phyloP scores from a whole-genome alignment of 1,139 yeast genomes.

The Protomyces gravidus region DNA sequence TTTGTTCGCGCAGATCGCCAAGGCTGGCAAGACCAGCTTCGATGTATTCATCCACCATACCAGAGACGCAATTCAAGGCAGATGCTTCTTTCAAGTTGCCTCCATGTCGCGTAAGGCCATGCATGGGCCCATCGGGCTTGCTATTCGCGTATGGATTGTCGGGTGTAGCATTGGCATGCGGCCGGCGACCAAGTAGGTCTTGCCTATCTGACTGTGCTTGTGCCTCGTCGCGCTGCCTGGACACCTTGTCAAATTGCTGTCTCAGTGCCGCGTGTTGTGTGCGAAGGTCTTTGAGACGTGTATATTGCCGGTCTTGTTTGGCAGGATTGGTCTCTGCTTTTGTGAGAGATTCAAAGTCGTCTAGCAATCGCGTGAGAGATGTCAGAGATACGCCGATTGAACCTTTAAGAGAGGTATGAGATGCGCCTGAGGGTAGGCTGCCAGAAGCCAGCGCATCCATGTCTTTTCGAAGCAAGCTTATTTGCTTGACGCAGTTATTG shows the following conservation, averaged over 20 bases:
- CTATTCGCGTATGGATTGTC: slow-evolving; percentile 16
- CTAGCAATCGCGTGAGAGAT: slow-evolving; percentile 1
- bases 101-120: slow-evolving; percentile 15
- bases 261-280: slow-evolving; percentile 7
- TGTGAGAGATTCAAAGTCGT: slow-evolving; percentile 9
- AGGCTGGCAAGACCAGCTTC: slow-evolving; percentile 85
- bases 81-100: slow-evolving; percentile 40
- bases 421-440: background rate
- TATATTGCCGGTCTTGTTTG: slow-evolving; percentile 2
- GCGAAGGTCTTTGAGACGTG: slow-evolving; percentile 8
- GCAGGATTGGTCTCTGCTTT: slow-evolving; percentile 14
- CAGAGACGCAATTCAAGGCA: slow-evolving; percentile 64
- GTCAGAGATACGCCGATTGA: slow-evolving; percentile 15
- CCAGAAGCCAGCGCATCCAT: slow-evolving; percentile 10
- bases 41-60: slow-evolving; percentile 79
- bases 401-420: slow-evolving; percentile 1
- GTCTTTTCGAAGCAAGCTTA: slow-evolving; percentile 12
- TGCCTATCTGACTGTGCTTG: slow-evolving; percentile 6
- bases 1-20: slow-evolving; percentile 82
- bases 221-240: slow-evolving; percentile 13
- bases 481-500: slow-evolving; percentile 23
- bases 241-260: slow-evolving; percentile 2
- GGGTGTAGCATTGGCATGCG: slow-evolving; percentile 22
- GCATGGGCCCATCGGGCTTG: background rate
- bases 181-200: slow-evolving; percentile 24